phyloP scores from a whole-genome alignment of 2,329 filamentous ascomycete species.

The Ophiostoma piceae region DNA sequence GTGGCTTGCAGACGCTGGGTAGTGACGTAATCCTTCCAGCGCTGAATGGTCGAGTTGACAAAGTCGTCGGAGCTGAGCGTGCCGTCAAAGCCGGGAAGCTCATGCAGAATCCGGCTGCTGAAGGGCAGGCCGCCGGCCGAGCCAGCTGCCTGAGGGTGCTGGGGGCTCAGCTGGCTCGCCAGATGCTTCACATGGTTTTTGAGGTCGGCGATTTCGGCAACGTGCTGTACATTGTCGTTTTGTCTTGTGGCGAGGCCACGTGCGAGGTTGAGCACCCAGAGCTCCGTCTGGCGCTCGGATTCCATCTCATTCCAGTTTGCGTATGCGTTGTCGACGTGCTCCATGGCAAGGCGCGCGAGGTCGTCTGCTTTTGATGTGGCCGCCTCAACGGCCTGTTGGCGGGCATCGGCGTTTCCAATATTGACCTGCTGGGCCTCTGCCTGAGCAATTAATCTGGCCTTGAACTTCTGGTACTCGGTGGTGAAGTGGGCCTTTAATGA shows the following conservation, averaged over 20 bases:
- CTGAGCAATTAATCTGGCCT: constrained; percentile 46
- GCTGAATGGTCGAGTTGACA: constrained; percentile 51
- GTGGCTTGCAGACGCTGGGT: constrained; percentile 41
- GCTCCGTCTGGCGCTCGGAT: constrained; percentile 49
- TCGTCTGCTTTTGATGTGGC: constrained; percentile 50
- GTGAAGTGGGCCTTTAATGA: constrained; percentile 63
- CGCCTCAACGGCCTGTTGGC: constrained; percentile 41
- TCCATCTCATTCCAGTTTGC: constrained; percentile 67
- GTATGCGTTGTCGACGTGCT: constrained; percentile 74
- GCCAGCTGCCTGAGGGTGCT: constrained; percentile 51
- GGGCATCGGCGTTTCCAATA: constrained; percentile 34
- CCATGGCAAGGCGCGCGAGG: constrained; percentile 63
- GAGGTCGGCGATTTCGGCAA: constrained; percentile 48
- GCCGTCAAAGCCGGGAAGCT: constrained; percentile 40
- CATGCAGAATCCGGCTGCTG: constrained; percentile 44
- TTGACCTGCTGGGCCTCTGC: background rate
- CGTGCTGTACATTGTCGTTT: constrained; percentile 50
- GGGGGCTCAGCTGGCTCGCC: constrained; percentile 48
- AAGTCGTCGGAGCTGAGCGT: constrained; percentile 49
- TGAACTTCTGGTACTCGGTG: constrained; percentile 61
- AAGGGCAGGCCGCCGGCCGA: constrained; percentile 46
- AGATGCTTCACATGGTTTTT: constrained; percentile 53
- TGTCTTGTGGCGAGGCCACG: constrained; percentile 54
- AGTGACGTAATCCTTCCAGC: constrained; percentile 59
- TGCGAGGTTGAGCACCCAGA: constrained; percentile 59